phyloP scores from a whole-genome alignment of 148 eudicot species.

The Camellia sinensis region DNA sequence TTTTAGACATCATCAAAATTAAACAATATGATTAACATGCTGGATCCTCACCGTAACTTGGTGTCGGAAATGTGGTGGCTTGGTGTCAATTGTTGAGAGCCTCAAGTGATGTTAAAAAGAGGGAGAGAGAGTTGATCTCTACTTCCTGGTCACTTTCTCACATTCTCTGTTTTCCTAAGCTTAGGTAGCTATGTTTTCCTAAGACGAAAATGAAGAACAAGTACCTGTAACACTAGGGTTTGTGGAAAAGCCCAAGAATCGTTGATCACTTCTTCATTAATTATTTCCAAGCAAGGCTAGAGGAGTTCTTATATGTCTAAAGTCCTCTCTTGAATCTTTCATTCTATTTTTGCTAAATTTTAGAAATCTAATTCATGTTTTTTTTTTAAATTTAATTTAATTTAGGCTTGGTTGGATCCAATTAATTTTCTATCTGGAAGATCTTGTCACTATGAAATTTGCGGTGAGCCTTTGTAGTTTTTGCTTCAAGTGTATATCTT shows the following conservation, averaged over 20 bases:
- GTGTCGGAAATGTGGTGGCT: too few relatives aligned
- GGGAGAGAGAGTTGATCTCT: too few relatives aligned
- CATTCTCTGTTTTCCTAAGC: too few relatives aligned
- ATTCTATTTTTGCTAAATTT: not conserved
- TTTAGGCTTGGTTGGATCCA: slow-evolving; percentile 93
- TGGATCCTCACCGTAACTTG: too few relatives aligned
- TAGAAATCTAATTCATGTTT: not conserved
- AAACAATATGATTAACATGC: too few relatives aligned
- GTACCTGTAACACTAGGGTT: slow-evolving; percentile 60
- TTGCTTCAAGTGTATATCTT: slow-evolving; percentile 65
- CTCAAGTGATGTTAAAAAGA: too few relatives aligned
- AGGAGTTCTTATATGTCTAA: slow-evolving; percentile 65
- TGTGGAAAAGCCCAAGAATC: slow-evolving; percentile 49
- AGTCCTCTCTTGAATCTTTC: slow-evolving; percentile 1
- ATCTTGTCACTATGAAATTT: slow-evolving; percentile 60
- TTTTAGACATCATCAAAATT: too few relatives aligned
- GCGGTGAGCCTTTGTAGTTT: slow-evolving; percentile 80
- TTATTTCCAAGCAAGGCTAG: slow-evolving; percentile 92
- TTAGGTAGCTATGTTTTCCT: too few relatives aligned
- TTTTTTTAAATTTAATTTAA: not conserved
- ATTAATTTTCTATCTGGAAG: slow-evolving; percentile 65
- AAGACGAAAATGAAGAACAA: slow-evolving; percentile 47
- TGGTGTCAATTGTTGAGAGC: too few relatives aligned
- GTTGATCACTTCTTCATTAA: slow-evolving; percentile 54
- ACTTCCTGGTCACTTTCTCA: too few relatives aligned